Percentiles rank a stretch among this genome's conserved stretches.
Conservation (phyloP, 2,329 filamentous ascomycete species). For the Ophiosphaerella herpotricha region DNA sequence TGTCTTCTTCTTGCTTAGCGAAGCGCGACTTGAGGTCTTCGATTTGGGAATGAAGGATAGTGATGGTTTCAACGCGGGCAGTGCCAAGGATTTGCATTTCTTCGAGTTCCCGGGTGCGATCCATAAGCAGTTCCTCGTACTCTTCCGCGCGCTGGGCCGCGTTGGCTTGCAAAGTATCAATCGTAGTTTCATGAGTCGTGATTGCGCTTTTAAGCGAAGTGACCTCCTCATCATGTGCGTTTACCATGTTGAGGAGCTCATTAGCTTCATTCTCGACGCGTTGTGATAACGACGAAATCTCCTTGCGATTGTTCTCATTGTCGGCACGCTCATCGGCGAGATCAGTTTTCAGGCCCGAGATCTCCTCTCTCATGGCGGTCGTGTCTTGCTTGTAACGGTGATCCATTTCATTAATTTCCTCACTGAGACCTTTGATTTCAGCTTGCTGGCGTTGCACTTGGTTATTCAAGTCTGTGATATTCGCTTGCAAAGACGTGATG, state of each 20-base stretch:
- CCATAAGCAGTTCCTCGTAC: slow-evolving; percentile 29
- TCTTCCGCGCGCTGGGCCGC: slow-evolving; percentile 28
- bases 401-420: slow-evolving; percentile 31
- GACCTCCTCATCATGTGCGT: slow-evolving; percentile 34
- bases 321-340: slow-evolving; percentile 25
- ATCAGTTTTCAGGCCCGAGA: slow-evolving; percentile 26
- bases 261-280: slow-evolving; percentile 35
- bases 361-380: slow-evolving; percentile 26
- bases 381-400: slow-evolving; percentile 32
- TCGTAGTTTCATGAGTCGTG: slow-evolving; percentile 44
- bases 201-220: slow-evolving; percentile 45
- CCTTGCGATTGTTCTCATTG: slow-evolving; percentile 29
- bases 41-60: slow-evolving; percentile 35
- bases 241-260: slow-evolving; percentile 37
- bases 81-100: slow-evolving; percentile 42
- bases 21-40: slow-evolving; percentile 40
- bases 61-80: slow-evolving; percentile 39
- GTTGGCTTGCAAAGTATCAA: slow-evolving; percentile 38
- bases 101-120: slow-evolving; percentile 37
- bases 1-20: slow-evolving; percentile 32
- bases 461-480: slow-evolving; percentile 49
- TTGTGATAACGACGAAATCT: slow-evolving; percentile 34
- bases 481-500: slow-evolving; percentile 39
- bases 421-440: slow-evolving; percentile 44
- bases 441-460: slow-evolving; percentile 45